Evolutionary conservation across 257 asterid genomes (phyloP).

Genomic region (Scutellaria barbata): DNA sequence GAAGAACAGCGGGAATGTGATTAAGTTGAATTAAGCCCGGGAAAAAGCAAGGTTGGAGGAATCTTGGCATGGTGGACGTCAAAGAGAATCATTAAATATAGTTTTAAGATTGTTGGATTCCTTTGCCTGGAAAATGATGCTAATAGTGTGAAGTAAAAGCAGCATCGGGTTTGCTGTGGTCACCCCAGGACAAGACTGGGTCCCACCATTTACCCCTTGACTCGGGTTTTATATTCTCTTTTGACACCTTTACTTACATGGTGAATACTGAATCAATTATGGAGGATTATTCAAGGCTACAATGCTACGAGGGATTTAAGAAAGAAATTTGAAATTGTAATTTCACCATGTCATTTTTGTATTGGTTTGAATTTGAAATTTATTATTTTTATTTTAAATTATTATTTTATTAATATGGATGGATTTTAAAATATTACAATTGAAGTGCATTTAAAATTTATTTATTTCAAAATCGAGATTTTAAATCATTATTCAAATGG

Average conservation of each 20-base stretch:
- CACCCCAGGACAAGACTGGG: conserved; percentile 26
- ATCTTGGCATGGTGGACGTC: conserved; percentile 52
- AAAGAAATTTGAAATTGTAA: too few species aligned
- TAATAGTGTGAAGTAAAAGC: conserved; percentile 17
- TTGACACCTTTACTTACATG: not conserved
- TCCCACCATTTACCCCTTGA: conserved; percentile 38
- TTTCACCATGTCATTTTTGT: too few species aligned
- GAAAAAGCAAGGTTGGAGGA: conserved; percentile 37
- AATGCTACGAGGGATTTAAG: too few species aligned
- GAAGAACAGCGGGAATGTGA: conserved; percentile 46
- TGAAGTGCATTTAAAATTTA: too few species aligned
- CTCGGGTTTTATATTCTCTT: not conserved
- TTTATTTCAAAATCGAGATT: too few species aligned
- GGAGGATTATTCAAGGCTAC: too few species aligned
- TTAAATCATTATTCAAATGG: too few species aligned
- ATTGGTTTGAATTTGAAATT: too few species aligned
- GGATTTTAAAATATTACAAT: too few species aligned
- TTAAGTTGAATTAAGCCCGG: conserved; percentile 43
- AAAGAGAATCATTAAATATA: conserved; percentile 46
- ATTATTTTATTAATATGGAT: too few species aligned
- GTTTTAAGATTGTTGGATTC: conserved; percentile 38
- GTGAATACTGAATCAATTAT: not conserved
- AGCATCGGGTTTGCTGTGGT: conserved; percentile 44
- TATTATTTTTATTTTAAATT: too few species aligned
- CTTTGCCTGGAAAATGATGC: conserved; percentile 47